Conservation (phyloP, 805 yeast species). For the Suhomyces kilbournensis region DNA sequence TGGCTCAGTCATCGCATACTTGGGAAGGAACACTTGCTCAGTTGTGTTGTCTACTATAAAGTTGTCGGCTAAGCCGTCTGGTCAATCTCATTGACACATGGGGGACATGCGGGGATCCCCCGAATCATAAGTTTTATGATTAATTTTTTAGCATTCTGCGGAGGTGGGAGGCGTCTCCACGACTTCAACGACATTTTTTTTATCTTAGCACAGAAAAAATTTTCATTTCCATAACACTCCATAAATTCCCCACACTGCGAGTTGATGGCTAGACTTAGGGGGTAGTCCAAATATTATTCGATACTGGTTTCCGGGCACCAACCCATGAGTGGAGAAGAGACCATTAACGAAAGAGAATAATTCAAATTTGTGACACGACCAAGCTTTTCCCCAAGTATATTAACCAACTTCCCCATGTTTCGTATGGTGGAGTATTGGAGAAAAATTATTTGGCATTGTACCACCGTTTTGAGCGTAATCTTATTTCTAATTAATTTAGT, state of each 20-base stretch:
- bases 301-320: not conserved
- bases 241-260: not conserved
- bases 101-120: not conserved
- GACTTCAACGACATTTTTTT: not conserved
- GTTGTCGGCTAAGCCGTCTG: not conserved
- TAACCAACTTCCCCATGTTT: not conserved
- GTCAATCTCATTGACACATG: not conserved
- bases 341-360: not conserved
- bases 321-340: not conserved
- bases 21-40: not conserved
- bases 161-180: not conserved
- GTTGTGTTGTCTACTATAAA: not conserved
- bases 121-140: not conserved
- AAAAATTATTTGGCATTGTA: not conserved
- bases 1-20: not conserved
- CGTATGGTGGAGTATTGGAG: not conserved
- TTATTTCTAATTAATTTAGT: not conserved
- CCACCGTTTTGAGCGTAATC: not conserved
- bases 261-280: not conserved
- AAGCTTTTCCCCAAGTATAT: not conserved
- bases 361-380: not conserved
- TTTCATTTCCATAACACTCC: not conserved
- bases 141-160: not conserved
- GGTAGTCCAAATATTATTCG: not conserved
- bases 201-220: not conserved